These are phyloP conservation scores for Knoxia roxburghii DNA, from an alignment of 257 asterid genomes.

Conservation along the genomic window DNA sequence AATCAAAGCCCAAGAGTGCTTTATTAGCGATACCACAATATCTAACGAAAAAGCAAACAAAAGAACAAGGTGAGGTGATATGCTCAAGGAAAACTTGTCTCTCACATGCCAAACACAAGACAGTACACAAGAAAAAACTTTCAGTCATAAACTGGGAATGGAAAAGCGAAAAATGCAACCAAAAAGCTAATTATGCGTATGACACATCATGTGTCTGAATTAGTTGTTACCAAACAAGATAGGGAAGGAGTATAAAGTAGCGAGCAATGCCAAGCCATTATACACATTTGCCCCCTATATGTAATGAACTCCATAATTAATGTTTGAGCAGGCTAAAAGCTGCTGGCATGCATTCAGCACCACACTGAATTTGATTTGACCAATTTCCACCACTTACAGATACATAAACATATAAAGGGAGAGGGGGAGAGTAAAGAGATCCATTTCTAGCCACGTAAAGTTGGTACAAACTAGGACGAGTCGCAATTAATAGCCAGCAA, in stretches of 20 bases:
- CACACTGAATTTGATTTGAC: neutral
- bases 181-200: neutral
- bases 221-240: neutral
- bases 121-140: neutral
- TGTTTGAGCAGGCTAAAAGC: neutral
- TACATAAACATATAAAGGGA: neutral
- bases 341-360: neutral
- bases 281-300: neutral
- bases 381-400: neutral
- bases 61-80: neutral
- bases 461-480: no score
- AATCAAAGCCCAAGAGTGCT: slow-evolving; percentile 14
- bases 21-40: neutral
- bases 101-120: neutral
- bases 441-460: neutral
- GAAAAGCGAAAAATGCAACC: neutral
- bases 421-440: neutral
- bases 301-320: neutral
- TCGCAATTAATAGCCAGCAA: no score
- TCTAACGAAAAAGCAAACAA: neutral
- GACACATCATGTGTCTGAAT: neutral
- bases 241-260: no score
- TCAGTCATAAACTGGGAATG: neutral
- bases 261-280: neutral
- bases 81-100: neutral